A percentile compares a stretch with the other conserved stretches of the same genome.
Evolutionary conservation across 2,329 filamentous ascomycete genomes (phyloP).

Genomic region (Alternaria viburni): DNA sequence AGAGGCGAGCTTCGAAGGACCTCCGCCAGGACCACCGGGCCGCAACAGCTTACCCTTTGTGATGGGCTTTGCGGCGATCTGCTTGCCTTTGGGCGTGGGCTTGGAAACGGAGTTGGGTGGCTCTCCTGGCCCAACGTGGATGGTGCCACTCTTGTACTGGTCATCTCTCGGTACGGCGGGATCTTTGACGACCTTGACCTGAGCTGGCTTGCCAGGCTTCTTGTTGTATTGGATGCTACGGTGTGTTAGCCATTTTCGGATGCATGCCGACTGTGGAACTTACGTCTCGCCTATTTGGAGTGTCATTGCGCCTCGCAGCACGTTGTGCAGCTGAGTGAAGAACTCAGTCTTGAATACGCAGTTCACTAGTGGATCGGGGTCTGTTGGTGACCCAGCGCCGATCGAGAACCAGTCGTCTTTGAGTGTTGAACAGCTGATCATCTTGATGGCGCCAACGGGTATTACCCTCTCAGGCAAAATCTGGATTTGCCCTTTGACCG

Average conservation of each 20-base stretch:
- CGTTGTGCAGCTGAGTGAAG: conserved; percentile 86
- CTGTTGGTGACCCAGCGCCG: conserved; percentile 85
- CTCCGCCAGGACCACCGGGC: conserved; percentile 83
- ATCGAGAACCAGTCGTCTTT: conserved; percentile 98
- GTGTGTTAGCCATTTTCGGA: conserved; percentile 28
- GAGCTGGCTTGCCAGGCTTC: conserved; percentile 90
- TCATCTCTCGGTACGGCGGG: conserved; percentile 74
- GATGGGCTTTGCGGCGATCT: conserved; percentile 85
- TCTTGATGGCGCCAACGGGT: conserved; percentile 86
- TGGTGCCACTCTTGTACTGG: conserved; percentile 89
- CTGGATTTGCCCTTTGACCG: conserved; percentile 81
- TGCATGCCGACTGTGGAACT: conserved; percentile 31
- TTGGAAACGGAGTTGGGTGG: conserved; percentile 80
- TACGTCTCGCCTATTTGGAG: conserved; percentile 78
- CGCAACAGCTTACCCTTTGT: conserved; percentile 91
- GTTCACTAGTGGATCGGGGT: conserved; percentile 90
- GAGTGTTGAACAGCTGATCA: conserved; percentile 77
- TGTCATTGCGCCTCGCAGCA: conserved; percentile 79
- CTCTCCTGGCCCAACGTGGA: conserved; percentile 87
- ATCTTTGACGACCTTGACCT: conserved; percentile 91
- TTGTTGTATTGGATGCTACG: conserved; percentile 88
- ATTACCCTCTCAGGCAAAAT: conserved; percentile 84
- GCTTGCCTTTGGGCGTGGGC: conserved; percentile 86
- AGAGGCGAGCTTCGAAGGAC: conserved; percentile 73
- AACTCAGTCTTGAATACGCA: conserved; percentile 97